These are phyloP conservation scores for Ogataea parapolymorpha DNA, from an alignment of 805 yeast genomes.

Conservation along the genomic window DNA sequence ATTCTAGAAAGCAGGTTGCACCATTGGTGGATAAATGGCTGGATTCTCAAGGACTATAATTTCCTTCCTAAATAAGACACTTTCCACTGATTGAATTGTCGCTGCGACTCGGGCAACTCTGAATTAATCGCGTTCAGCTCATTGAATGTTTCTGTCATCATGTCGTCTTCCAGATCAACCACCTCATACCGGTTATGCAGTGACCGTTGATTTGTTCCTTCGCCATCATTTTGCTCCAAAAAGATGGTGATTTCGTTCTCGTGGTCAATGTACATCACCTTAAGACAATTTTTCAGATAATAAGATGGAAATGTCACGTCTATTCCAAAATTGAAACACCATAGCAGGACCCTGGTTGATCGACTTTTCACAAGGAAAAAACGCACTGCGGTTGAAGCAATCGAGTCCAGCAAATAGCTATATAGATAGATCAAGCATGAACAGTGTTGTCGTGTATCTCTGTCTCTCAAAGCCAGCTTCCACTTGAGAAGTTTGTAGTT, in stretches of 20 bases:
- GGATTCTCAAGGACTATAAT: constrained; percentile 1
- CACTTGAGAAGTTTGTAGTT: constrained; percentile 52
- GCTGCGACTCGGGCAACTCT: constrained; percentile 33
- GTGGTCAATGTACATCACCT: constrained; percentile 42
- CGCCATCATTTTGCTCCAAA: constrained; percentile 18
- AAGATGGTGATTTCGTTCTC: constrained; percentile 26
- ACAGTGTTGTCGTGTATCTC: constrained; percentile 34
- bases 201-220: constrained; percentile 11
- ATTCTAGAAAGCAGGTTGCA: constrained; percentile 85
- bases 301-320: constrained; percentile 14
- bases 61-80: constrained; percentile 23
- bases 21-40: constrained; percentile 43
- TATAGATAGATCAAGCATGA: constrained; percentile 36
- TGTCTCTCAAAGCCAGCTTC: constrained; percentile 39
- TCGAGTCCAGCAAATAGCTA: constrained; percentile 36
- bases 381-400: constrained; percentile 41
- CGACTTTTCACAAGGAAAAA: constrained; percentile 29
- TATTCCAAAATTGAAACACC: constrained; percentile 51
- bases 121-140: constrained; percentile 30
- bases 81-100: constrained; percentile 29
- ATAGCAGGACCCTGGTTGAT: constrained; percentile 28
- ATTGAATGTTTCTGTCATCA: constrained; percentile 29
- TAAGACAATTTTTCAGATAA: constrained; percentile 33
- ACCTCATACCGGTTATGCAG: constrained; percentile 16
- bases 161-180: constrained; percentile 37